Evolutionary conservation across 768 basidiomycete species (phyloP), one percentile per base, ranked within the genome.

Genomic region (Suillus tomentosus): DNA sequence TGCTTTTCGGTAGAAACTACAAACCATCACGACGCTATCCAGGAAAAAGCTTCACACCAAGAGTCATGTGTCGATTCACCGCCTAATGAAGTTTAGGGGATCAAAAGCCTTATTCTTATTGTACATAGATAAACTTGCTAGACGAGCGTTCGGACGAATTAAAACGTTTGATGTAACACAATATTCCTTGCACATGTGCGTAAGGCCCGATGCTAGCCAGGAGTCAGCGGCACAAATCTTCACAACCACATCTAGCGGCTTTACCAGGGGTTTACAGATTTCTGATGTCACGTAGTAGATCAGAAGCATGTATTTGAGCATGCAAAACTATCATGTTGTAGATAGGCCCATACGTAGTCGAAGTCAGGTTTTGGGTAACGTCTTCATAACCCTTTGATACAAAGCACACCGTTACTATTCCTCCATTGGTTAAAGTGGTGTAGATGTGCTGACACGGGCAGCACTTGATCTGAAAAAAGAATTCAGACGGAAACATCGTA

Each of bases 1-100:
- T 69, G 62, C 39, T 70, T 69, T 36, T 65, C 73, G 22, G 67
- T 76, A 62, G 73, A 70, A 40, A 68, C 31, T 48, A 62, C 9
- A 34, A 62, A 60, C n/a, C 64, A 67, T 8, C 63, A 67, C 5
- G 62, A 70, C 37, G 31, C 63, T 15, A 57, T 27, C 8, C 65
- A 63, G 62, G 75, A 77, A 65, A 67, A 71, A 54, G 61, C 66
- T 40, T 65, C 45, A 27, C 48, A 67, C 45, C 43, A 54, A 40
- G 27, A 42, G 22, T 60, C 57, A 58, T 60, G 63, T 53, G 53
- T 65, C 36, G 34, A 51, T 50, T 65, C 61, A 54, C 54, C 65
- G 27, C 50, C n/a, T 31, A 59, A 65, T 62, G 59, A 70, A 59
- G 71, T 58, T 59, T 76, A 67, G 66, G 62, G 58, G 54, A 61